Evolutionary conservation across 2,329 filamentous ascomycete species (phyloP).

Genomic region (Ascochyta fabae): DNA sequence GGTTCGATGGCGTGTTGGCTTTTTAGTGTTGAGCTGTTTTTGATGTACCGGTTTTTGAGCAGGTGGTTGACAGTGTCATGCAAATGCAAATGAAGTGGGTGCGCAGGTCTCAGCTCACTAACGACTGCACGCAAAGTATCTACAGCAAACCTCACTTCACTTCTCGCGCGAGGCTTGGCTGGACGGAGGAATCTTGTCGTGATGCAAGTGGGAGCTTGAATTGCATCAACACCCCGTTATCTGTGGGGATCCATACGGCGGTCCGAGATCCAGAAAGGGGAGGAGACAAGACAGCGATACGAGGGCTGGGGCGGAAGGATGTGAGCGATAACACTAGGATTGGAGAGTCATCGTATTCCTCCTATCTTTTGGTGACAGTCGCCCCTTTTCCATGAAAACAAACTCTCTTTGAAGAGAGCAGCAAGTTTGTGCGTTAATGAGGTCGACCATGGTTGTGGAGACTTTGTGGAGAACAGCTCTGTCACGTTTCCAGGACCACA

Average conservation of each 20-base stretch:
- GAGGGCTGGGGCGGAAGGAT: neutral
- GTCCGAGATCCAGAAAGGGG: conserved; percentile 8
- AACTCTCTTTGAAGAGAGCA: too few relatives aligned
- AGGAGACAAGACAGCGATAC: conserved; percentile 13
- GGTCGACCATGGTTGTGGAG: neutral
- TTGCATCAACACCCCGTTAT: conserved; percentile 5
- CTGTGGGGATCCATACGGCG: conserved; percentile 4
- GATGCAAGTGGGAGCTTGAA: conserved; percentile 6
- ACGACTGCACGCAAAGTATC: neutral
- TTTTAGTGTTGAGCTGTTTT: too few relatives aligned
- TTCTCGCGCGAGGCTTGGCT: neutral
- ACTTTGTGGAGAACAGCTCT: conserved; percentile 5
- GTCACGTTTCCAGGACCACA: conserved; percentile 2
- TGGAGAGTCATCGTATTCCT: too few relatives aligned
- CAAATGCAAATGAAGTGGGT: too few relatives aligned
- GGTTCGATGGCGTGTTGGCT: too few relatives aligned
- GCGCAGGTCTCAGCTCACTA: neutral
- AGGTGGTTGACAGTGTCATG: too few relatives aligned
- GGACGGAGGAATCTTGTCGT: neutral
- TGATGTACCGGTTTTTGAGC: too few relatives aligned
- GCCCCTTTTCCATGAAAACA: neutral
- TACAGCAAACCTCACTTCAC: neutral
- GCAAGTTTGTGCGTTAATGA: too few relatives aligned
- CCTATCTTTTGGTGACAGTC: neutral
- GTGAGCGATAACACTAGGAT: neutral